A percentile compares a stretch with the other conserved stretches of the same genome.
phyloP scores from a whole-genome alignment of 2,329 filamentous ascomycete genomes.

The Aspergillus uvarum region DNA sequence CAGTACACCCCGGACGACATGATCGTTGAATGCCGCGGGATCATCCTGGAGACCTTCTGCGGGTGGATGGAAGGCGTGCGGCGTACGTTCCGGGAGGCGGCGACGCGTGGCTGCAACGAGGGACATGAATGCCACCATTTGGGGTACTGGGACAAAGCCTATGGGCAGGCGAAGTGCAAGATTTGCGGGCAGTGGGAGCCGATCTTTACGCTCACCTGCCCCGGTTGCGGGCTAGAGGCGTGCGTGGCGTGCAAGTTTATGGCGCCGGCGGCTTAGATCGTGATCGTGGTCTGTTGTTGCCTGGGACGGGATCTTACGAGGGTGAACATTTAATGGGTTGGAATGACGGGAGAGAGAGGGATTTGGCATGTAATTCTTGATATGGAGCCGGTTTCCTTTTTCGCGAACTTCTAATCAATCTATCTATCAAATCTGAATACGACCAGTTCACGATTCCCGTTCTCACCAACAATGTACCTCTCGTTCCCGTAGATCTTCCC shows the following conservation, averaged over 20 bases:
- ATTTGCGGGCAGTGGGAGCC: constrained; percentile 31
- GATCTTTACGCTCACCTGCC: constrained; percentile 30
- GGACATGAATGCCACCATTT: constrained; percentile 25
- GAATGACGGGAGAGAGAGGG: too few relatives aligned
- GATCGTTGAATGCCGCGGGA: constrained; percentile 26
- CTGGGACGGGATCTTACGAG: too few relatives aligned
- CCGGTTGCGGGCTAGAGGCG: constrained; percentile 27
- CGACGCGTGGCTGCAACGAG: neutral
- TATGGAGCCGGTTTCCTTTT: too few relatives aligned
- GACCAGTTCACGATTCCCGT: constrained; percentile 51
- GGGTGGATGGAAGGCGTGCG: constrained; percentile 27
- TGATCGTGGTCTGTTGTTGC: neutral
- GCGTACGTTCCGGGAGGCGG: constrained; percentile 17
- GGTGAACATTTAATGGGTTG: too few relatives aligned
- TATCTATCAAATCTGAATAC: constrained; percentile 52
- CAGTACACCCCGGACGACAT: constrained; percentile 28
- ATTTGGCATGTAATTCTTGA: too few relatives aligned
- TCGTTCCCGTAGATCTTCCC: constrained; percentile 61
- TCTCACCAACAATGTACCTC: constrained; percentile 62
- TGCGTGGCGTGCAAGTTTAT: constrained; percentile 35
- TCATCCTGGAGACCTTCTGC: constrained; percentile 30
- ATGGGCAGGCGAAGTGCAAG: constrained; percentile 23
- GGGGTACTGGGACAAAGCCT: constrained; percentile 29
- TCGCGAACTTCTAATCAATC: neutral
- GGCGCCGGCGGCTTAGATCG: neutral